Conservation (phyloP, 306 rosid species). For the Argentina anserina region DNA sequence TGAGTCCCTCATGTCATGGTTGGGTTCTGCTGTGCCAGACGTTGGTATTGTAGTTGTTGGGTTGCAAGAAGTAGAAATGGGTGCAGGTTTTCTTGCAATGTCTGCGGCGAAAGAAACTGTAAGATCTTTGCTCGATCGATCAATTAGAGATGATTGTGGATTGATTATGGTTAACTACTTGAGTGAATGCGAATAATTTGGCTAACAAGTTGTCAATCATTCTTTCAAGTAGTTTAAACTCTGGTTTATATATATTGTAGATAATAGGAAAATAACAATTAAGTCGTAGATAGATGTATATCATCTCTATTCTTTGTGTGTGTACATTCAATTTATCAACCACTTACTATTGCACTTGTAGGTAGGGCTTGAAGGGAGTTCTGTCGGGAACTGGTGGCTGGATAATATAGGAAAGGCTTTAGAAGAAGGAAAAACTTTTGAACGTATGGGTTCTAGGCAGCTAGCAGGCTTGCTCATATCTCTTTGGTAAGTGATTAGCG, state of each 20-base stretch:
- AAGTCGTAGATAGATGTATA: not conserved
- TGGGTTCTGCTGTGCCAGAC: constrained; percentile 83
- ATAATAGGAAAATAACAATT: no score
- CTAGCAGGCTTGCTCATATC: constrained; percentile 98
- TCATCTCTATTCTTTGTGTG: not conserved
- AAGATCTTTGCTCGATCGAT: constrained; percentile 24
- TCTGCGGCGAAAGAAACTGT: constrained; percentile 99
- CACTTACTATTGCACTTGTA: constrained; percentile 42
- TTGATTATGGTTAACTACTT: not conserved
- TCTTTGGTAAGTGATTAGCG: constrained; percentile 68
- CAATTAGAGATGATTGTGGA: constrained; percentile 4
- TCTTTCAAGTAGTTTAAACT: not conserved
- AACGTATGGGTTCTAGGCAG: constrained; percentile 99
- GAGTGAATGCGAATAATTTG: not conserved
- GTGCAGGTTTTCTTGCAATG: constrained; percentile 99
- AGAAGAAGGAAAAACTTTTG: constrained; percentile 82
- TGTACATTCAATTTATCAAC: not conserved
- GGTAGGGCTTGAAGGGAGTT: constrained; percentile 99
- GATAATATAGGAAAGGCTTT: constrained; percentile 93
- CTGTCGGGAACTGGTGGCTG: constrained; percentile 96
- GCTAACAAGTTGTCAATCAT: not conserved
- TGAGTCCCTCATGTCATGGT: constrained; percentile 76
- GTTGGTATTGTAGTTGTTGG: constrained; percentile 95
- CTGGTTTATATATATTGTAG: not conserved
- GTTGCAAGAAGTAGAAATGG: constrained; percentile 99